These are phyloP conservation scores for Sphagnum contortum DNA, from an alignment of 225 moss, liverwort and hornwort species.

Conservation along the genomic window DNA sequence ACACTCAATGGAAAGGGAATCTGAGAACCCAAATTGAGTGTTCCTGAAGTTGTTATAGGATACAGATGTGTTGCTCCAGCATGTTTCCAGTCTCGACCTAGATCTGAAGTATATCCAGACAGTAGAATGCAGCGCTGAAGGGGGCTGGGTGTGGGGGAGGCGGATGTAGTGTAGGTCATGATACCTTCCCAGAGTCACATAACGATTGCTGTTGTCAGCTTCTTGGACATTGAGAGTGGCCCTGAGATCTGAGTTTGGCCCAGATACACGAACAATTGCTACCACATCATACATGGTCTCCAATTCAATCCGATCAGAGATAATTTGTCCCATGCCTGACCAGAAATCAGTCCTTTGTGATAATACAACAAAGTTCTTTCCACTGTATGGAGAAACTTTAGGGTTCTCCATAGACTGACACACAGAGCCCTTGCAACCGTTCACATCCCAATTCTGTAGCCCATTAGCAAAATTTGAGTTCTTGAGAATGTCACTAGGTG, in stretches of 20 bases:
- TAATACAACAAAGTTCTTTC: conserved; percentile 64
- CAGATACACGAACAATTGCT: conserved; percentile 58
- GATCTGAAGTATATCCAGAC: no score
- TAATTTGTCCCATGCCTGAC: conserved; percentile 82
- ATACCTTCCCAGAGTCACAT: conserved; percentile 77
- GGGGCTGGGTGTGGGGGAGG: no score
- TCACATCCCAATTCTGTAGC: conserved; percentile 60
- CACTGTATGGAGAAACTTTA: conserved; percentile 46
- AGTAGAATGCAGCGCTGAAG: no score
- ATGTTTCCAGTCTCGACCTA: no score
- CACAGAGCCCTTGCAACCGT: conserved; percentile 51
- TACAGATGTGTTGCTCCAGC: no score
- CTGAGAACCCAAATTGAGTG: no score
- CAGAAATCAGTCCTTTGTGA: conserved; percentile 50
- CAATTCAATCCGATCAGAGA: conserved; percentile 62
- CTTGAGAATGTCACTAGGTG: conserved; percentile 19
- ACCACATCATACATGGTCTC: conserved; percentile 47
- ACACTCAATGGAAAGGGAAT: no score
- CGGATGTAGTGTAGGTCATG: no score
- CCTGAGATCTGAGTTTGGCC: conserved; percentile 44
- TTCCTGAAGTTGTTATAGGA: no score
- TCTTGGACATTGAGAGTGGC: conserved; percentile 63
- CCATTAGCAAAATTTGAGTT: conserved; percentile 66
- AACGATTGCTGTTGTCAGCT: conserved; percentile 48
- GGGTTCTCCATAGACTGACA: conserved; percentile 43